A percentile compares a stretch with the other conserved stretches of the same genome.
Conservation (phyloP, 1,139 yeast species). For the Blastobotrys buckinghamii region DNA sequence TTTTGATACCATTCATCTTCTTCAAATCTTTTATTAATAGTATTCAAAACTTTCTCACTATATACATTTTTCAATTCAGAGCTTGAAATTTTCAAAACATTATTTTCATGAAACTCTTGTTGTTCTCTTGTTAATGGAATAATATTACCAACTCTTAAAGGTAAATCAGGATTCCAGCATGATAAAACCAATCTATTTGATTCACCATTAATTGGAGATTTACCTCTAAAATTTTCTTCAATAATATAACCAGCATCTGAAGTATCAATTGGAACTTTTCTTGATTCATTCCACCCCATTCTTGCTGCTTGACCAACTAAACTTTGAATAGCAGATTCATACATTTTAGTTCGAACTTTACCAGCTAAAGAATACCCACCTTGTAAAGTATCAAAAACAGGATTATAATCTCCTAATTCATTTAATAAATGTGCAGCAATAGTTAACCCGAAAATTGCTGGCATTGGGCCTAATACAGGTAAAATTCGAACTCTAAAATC, state of each 20-base stretch:
- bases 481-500: conserved; percentile 90
- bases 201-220: conserved; percentile 81
- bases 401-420: conserved; percentile 69
- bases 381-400: conserved; percentile 54
- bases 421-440: conserved; percentile 81
- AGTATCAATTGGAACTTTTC: conserved; percentile 65
- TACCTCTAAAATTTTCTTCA: conserved; percentile 90
- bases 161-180: conserved; percentile 68
- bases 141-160: conserved; percentile 58
- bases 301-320: conserved; percentile 84
- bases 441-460: conserved; percentile 90
- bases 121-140: conserved; percentile 88
- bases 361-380: conserved; percentile 59
- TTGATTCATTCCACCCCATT: conserved; percentile 42
- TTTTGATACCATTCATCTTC: conserved; percentile 58
- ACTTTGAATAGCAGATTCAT: conserved; percentile 76
- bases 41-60: conserved; percentile 49
- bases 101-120: conserved; percentile 68
- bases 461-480: conserved; percentile 95
- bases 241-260: conserved; percentile 77
- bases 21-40: conserved; percentile 56
- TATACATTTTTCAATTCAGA: conserved; percentile 60
- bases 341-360: conserved; percentile 77
- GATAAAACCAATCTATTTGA: conserved; percentile 74
- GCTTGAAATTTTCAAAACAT: conserved; percentile 47